A percentile compares a stretch with the other conserved stretches of the same genome.
These are phyloP conservation scores for Cladosporium cucumerinum DNA, from an alignment of 2,329 filamentous ascomycete genomes.

Conservation along the genomic window DNA sequence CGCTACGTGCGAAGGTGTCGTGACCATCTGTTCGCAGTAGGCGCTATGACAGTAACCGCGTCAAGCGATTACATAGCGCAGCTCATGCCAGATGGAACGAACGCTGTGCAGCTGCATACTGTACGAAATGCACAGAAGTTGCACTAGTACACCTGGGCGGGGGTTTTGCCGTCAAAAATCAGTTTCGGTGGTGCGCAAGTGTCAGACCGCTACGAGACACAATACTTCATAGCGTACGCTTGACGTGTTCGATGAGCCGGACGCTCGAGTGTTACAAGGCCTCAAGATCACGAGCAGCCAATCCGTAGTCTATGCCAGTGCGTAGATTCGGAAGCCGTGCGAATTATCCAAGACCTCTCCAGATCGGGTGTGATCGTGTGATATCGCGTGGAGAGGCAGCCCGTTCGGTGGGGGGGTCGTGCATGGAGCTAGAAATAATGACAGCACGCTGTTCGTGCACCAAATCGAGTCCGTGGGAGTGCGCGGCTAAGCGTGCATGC, in stretches of 20 bases:
- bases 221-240: background rate
- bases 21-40: background rate
- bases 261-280: background rate
- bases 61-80: background rate
- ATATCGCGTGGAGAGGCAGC: conserved; percentile 6
- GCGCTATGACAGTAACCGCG: background rate
- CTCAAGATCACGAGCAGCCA: background rate
- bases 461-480: background rate
- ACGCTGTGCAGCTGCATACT: conserved; percentile 4
- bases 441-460: conserved; percentile 8
- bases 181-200: background rate
- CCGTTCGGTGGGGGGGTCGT: conserved; percentile 13
- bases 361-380: conserved; percentile 1
- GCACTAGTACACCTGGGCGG: background rate
- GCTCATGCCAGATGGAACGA: background rate
- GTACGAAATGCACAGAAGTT: background rate
- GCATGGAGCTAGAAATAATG: conserved; percentile 13
- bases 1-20: background rate
- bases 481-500: conserved; percentile 11
- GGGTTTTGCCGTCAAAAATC: background rate
- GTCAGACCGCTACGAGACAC: background rate
- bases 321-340: background rate
- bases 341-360: background rate
- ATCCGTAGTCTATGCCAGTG: background rate
- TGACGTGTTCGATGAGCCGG: background rate